Evolutionary conservation across 768 basidiomycete species (phyloP), one percentile per base, ranked within the genome.

Genomic region (Suillus subaureus): DNA sequence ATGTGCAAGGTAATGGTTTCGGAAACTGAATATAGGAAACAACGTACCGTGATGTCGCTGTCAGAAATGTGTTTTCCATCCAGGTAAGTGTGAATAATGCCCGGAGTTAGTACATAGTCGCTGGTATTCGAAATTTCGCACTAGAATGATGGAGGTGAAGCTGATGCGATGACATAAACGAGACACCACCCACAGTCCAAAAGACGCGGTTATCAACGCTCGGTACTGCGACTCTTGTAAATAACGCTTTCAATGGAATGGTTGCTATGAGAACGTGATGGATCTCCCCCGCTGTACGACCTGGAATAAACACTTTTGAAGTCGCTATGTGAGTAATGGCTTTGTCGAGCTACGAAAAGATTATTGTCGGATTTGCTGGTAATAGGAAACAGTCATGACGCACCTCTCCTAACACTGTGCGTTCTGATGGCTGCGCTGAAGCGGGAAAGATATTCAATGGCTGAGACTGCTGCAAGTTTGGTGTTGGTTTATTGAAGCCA

Each of bases 31-130:
- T 60, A 35, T 35, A 12, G 13, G 33, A 61, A 55, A 63, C 12
- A 26, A 74, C 71, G 42, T 62, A 69, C 72, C 18, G 37, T 61
- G 28, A 78, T 69, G 2, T 68, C 57, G 6, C 65, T 63, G 35
- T 73, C 72, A 31, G 78, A 75, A 49, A 78, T 70, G 11, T 71
- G 70, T 42, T 57, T 73, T 16, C 72, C 70, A 67, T 78, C 73
- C 62, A 76, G 49, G 65, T 71, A 75, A 4, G 70, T 56, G 39
- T 76, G 75, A 42, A 73, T 66, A 0, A 62, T 70, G n/a, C 78
- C 77, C 6, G 75, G 68, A 4, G 75, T 67, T 21, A 78, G 55
- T 16, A 73, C 54, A 11, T 76, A 69, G 18, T 67, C 64, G 43
- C 66, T 75, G 1, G 71, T 67, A 52, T 78, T 78, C 57, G 68